phyloP scores from a whole-genome alignment of 495 filamentous ascomycete genomes.

The Penicillium fimorum region DNA sequence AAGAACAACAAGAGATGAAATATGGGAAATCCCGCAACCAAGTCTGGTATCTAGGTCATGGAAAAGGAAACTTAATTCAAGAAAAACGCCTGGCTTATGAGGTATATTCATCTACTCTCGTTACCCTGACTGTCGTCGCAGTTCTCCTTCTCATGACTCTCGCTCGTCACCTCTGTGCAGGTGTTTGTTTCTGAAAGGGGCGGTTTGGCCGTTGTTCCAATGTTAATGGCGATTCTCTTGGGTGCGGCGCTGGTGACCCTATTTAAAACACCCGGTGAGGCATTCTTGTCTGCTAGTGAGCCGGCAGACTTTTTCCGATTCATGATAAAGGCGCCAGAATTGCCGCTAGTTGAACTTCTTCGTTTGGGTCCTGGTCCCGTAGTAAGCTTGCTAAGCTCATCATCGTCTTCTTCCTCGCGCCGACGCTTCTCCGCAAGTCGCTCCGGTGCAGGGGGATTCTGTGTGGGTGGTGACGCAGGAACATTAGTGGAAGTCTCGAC shows the following conservation, averaged over 20 bases:
- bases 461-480: conserved; percentile 31
- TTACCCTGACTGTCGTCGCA: conserved; percentile 30
- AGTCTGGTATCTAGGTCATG: conserved; percentile 44
- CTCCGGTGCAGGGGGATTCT: conserved; percentile 56
- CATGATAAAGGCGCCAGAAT: conserved; percentile 34
- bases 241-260: conserved; percentile 35
- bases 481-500: conserved; percentile 24
- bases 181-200: conserved; percentile 15
- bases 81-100: conserved; percentile 19
- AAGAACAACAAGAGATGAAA: conserved; percentile 12
- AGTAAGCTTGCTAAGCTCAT: conserved; percentile 72
- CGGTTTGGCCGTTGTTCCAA: conserved; percentile 29
- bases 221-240: conserved; percentile 52
- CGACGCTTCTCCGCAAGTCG: conserved; percentile 87
- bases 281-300: conserved; percentile 34
- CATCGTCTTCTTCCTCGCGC: conserved; percentile 84
- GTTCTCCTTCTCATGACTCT: conserved; percentile 43
- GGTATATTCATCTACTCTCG: conserved; percentile 24
- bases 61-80: conserved; percentile 27
- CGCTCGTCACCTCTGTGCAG: conserved; percentile 14
- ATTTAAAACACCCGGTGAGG: conserved; percentile 22
- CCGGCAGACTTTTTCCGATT: conserved; percentile 44
- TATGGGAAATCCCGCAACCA: conserved; percentile 21
- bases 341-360: conserved; percentile 51
- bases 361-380: conserved; percentile 60